Percentiles rank a stretch among this genome's conserved stretches.
Conservation (phyloP, 2,329 filamentous ascomycete species). For the Dothideomycetes sp. region DNA sequence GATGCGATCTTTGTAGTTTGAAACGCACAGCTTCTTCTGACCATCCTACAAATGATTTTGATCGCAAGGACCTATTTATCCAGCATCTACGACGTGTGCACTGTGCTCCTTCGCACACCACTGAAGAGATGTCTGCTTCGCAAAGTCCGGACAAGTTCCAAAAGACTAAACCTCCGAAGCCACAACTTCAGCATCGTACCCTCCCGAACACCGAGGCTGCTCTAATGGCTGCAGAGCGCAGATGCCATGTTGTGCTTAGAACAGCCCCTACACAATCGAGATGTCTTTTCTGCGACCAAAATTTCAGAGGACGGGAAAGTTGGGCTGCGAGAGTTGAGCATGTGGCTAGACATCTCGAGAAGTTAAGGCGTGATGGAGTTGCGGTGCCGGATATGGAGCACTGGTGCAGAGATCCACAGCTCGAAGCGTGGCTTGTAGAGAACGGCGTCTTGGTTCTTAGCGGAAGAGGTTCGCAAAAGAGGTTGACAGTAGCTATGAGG, state of each 20-base stretch:
- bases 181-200: slow-evolving; percentile 11
- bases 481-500: no score
- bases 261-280: slow-evolving; percentile 49
- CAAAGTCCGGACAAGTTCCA: no score
- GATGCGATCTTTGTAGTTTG: slow-evolving; percentile 64
- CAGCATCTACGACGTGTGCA: slow-evolving; percentile 88
- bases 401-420: slow-evolving; percentile 24
- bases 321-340: slow-evolving; percentile 88
- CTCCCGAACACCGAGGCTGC: slow-evolving; percentile 14
- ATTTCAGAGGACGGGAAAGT: slow-evolving; percentile 53
- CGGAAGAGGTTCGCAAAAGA: no score
- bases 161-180: slow-evolving; percentile 18
- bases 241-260: slow-evolving; percentile 54
- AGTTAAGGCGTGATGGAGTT: slow-evolving; percentile 28
- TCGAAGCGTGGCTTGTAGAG: slow-evolving; percentile 32
- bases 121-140: no score
- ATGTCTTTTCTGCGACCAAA: slow-evolving; percentile 57
- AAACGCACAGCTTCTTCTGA: slow-evolving; percentile 17
- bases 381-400: slow-evolving; percentile 30
- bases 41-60: slow-evolving; percentile 55
- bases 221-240: slow-evolving; percentile 45
- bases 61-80: slow-evolving; percentile 84
- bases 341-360: slow-evolving; percentile 71
- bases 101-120: slow-evolving; percentile 34
- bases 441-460: slow-evolving; percentile 32